Base-by-base conservation (phyloP, 768 basidiomycete species). In the Holtermanniella nyarrowii region DNA sequence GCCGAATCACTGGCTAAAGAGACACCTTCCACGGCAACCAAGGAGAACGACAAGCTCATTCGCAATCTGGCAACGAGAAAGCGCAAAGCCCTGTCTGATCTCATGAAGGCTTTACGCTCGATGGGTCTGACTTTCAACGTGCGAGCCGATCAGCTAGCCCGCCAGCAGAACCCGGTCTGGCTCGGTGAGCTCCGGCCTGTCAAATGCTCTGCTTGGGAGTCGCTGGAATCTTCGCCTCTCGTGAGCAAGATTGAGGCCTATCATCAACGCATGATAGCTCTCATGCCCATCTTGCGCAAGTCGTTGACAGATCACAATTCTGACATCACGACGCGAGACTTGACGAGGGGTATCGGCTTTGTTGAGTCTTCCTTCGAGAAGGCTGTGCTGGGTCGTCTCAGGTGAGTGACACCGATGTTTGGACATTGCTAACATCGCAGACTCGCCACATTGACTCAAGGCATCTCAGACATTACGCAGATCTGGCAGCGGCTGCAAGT, bases 51-150 rank as follows among this genome's bases (percentile, higher is more conserved):
- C 73, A 74, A 75, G 60, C 55, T 65, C 26, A 63, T 74, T 48
- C 91, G 90, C 67, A 80, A 82, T 20, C 72, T 96, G 10, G 75
- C 85, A 39, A 79, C 80, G 3, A 80, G 87, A 44, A 99, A 97
- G 74, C 76, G 85, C 55, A 87, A 86, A 64, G 90, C 90, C 0
- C 88, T 84, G 80, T 82, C 84, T 23, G 90, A 97, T 65, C 75
- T 95, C 18, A 74, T 95, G 56, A 93, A 89, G 70, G 88, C 90
- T 63, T 74, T 95, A 48, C 86, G 86, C 67, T 77, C 79, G 1
- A 75, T 79, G 18, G 95, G 95, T 18, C 76, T 96, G 48, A 75
- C 87, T 0, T 71, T 76, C 39, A 84, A 79, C 48, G 72, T 87
- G 46, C 85, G 83, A 63, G 79, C 86, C 1, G 84, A 85, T 21